Conservation (phyloP, 179 eudicot species). For the Drosera spatulata region DNA sequence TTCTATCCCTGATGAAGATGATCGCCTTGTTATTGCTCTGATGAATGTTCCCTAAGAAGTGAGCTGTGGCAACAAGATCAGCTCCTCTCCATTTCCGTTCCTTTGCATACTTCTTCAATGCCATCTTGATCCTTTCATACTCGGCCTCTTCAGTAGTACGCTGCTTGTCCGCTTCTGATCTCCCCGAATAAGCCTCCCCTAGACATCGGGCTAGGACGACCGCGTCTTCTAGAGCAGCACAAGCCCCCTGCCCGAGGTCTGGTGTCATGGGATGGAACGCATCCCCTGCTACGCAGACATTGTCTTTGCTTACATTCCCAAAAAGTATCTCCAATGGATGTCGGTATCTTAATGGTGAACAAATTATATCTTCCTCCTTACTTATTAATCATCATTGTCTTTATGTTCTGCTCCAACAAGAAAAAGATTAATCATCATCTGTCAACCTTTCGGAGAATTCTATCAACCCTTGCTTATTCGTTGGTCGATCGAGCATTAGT, state of each 20-base stretch:
- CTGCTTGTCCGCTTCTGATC: no score
- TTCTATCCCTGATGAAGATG: slow-evolving; percentile 17
- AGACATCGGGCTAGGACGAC: slow-evolving; percentile 26
- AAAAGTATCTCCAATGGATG: background rate
- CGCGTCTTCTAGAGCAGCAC: slow-evolving; percentile 41
- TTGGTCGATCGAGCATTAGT: no score
- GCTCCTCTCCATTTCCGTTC: slow-evolving; percentile 20
- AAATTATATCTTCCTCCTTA: slow-evolving; percentile 3
- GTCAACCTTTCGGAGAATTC: no score
- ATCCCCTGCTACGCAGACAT: no score
- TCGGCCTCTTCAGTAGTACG: slow-evolving; percentile 5
- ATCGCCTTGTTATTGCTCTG: slow-evolving; percentile 11
- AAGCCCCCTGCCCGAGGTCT: slow-evolving; percentile 52
- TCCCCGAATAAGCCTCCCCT: background rate
- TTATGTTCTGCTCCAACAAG: slow-evolving; percentile 1
- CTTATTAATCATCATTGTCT: no score
- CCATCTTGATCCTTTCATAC: slow-evolving; percentile 16
- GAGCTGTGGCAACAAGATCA: slow-evolving; percentile 15
- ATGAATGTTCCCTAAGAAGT: slow-evolving; percentile 12
- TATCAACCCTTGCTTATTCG: no score
- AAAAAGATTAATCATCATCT: background rate
- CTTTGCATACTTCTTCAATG: slow-evolving; percentile 13
- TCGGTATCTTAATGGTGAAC: slow-evolving; percentile 1
- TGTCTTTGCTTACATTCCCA: background rate
- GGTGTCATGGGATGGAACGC: slow-evolving; percentile 1